Evolutionary conservation across 306 rosid species (phyloP), one percentile per base, ranked within the genome.

Genomic region (Lupinus albus): DNA sequence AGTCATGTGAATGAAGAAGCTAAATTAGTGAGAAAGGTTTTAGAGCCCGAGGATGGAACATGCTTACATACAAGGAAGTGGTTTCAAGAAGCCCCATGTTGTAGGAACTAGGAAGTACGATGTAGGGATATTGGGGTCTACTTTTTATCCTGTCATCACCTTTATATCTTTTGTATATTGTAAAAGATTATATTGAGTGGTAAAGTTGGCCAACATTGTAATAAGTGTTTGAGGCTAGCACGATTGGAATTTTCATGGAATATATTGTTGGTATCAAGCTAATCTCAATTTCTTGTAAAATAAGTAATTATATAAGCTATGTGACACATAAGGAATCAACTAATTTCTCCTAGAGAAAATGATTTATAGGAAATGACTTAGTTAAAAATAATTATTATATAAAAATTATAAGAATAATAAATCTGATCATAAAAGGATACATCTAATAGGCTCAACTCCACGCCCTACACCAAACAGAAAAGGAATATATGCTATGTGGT

Each of bases 31-130:
- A 11, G 38, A 30, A 35, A 67, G 28, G 3, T n/a, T 28, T 20
- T 18, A 11, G 56, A 28, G 56, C 64, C 18, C 14, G 48, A 36
- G 54, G 49, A 62, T 57, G 59, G 62, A 38, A 42, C 8, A 46
- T 59, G 61, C 18, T 38, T 25, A 25, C 60, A 54, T 54, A 38
- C 60, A 54, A 54, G 25, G 12, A n/a, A 5, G 73, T 75, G 73
- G 75, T 32, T 54, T 39, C 35, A 38, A 57, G 68, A 67, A 50
- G 64, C 59, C 85, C 77, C 59, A 52, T 67, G 85, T 84, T 70
- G 76, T 83, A 65, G 74, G 73, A 28, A 28, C 4, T n/a, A n/a
- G n/a, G 36, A 73, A 64, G 79, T 74, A 64, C 59, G 46, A 68
- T 69, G 82, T 75, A 78, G 71, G 52, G 72, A 54, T 61, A 59